Evolutionary conservation across 2,329 filamentous ascomycete species (phyloP).

Genomic region (Ascochyta viciae-villosae): DNA sequence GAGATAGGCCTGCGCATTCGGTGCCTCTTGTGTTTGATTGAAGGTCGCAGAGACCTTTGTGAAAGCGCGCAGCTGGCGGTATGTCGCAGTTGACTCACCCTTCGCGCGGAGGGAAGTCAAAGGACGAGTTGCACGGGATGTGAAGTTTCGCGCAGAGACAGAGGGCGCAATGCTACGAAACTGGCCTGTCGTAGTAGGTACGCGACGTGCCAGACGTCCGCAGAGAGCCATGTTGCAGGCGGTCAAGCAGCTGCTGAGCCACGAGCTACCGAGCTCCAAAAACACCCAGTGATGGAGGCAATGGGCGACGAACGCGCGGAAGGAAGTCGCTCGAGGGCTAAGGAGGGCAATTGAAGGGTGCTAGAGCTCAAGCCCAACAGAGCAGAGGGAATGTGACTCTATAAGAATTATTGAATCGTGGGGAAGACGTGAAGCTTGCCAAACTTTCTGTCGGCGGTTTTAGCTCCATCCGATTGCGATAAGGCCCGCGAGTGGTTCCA

Average conservation of each 20-base stretch:
- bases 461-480: conserved; percentile 39
- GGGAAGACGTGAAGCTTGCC: conserved; percentile 42
- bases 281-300: conserved; percentile 19
- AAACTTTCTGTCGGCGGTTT: conserved; percentile 41
- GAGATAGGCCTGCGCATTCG: conserved; percentile 85
- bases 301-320: conserved; percentile 28
- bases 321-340: conserved; percentile 27
- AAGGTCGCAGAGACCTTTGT: conserved; percentile 44
- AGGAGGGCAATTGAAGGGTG: conserved; percentile 39
- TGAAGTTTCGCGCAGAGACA: conserved; percentile 42
- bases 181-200: conserved; percentile 45
- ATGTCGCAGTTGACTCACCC: conserved; percentile 41
- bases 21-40: conserved; percentile 68
- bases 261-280: conserved; percentile 44
- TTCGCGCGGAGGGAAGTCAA: conserved; percentile 38
- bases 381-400: conserved; percentile 38
- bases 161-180: conserved; percentile 40
- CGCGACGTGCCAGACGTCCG: conserved; percentile 52
- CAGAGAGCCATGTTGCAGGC: conserved; percentile 50
- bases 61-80: conserved; percentile 49
- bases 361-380: conserved; percentile 39
- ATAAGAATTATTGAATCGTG: conserved; percentile 40
- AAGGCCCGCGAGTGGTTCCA: conserved; percentile 18
- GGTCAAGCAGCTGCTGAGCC: conserved; percentile 41
- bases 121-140: conserved; percentile 41